A percentile compares a stretch with the other conserved stretches of the same genome.
phyloP scores from a whole-genome alignment of 2,329 filamentous ascomycete genomes.

The Penicillium sp. region DNA sequence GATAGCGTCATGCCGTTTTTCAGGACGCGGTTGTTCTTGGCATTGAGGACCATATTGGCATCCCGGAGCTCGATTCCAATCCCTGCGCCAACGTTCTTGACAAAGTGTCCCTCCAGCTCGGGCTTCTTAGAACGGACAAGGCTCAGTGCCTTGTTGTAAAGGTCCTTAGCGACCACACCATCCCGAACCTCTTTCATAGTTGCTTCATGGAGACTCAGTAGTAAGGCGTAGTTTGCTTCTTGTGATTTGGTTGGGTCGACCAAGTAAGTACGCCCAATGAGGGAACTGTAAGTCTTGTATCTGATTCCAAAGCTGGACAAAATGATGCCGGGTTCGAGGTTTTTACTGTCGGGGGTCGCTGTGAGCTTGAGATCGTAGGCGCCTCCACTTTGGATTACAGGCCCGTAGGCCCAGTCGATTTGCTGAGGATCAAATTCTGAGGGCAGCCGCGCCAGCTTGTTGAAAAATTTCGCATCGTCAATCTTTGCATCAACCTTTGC shows the following conservation, averaged over 20 bases:
- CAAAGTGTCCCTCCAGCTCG: constrained; percentile 86
- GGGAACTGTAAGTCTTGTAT: constrained; percentile 91
- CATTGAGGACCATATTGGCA: constrained; percentile 70
- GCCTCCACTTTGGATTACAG: constrained; percentile 87
- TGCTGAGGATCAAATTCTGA: constrained; percentile 77
- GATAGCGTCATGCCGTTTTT: constrained; percentile 97
- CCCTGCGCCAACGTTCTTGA: constrained; percentile 83
- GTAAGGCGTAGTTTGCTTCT: constrained; percentile 84
- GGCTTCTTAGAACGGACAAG: constrained; percentile 84
- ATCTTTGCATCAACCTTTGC: constrained; percentile 84
- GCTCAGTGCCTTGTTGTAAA: constrained; percentile 76
- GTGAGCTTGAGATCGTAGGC: constrained; percentile 83
- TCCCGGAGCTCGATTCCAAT: constrained; percentile 90
- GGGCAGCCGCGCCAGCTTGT: constrained; percentile 69
- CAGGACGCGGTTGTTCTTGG: constrained; percentile 70
- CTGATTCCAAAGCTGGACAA: constrained; percentile 82
- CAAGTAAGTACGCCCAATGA: constrained; percentile 85
- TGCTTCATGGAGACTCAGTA: constrained; percentile 74
- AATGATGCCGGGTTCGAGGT: constrained; percentile 84
- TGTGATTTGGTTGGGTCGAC: constrained; percentile 96
- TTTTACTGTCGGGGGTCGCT: constrained; percentile 69
- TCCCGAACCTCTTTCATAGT: constrained; percentile 85
- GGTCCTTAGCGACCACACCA: constrained; percentile 74
- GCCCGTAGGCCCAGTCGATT: constrained; percentile 87
- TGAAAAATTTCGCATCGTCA: constrained; percentile 89